Evolutionary conservation across 2,329 filamentous ascomycete species (phyloP), one percentile per base, ranked within the genome.

Genomic region (Colletotrichum spinosum): DNA sequence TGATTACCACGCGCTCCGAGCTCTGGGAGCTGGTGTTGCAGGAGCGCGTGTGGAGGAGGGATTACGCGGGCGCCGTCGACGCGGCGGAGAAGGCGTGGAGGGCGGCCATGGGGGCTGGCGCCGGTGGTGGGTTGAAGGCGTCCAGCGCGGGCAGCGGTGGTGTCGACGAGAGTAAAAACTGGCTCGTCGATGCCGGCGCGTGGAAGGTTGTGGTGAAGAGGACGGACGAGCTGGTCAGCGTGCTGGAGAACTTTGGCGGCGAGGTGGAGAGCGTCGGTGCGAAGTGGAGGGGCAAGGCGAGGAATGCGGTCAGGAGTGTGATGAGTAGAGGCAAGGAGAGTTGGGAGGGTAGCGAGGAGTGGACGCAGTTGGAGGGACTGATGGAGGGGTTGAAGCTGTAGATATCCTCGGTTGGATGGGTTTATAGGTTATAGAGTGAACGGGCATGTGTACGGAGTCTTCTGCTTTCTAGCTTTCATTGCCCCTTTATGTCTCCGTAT

Each of bases 11-110:
- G 34, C 90, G 92, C 2, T 86, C 90, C 0, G 86, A 89, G 34
- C 86, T 97, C 1, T 98, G 94, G 93, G 83, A 86, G 2, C 80
- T 97, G 0, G 83, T 97, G 0, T 85, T 90, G 0, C 88, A 89
- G 6, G 81, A 97, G 13, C 88, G 92, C 5, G 82, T 90, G 12
- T 97, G 93, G 88, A 86, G 89, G 8, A 79, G 86, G 3, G 90
- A 92, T 57, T 92, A 90, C 2, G 79, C 81, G 0, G 89, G 89
- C 2, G 92, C 94, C 5, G 83, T 98, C 2, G 91, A 94, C 6
- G 93, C 92, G 1, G 88, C 94, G 37, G 96, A 98, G 79, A 94
- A 95, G 74, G 93, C 91, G 0, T 99, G 95, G 94, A 87, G 96
- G 2, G 88, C 91, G 0, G 87, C 90, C 0, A 67, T 69, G 77